Percentiles rank a stretch among this genome's conserved stretches.
Conservation (phyloP, 768 basidiomycete species). For the Crepidotus variabilis region DNA sequence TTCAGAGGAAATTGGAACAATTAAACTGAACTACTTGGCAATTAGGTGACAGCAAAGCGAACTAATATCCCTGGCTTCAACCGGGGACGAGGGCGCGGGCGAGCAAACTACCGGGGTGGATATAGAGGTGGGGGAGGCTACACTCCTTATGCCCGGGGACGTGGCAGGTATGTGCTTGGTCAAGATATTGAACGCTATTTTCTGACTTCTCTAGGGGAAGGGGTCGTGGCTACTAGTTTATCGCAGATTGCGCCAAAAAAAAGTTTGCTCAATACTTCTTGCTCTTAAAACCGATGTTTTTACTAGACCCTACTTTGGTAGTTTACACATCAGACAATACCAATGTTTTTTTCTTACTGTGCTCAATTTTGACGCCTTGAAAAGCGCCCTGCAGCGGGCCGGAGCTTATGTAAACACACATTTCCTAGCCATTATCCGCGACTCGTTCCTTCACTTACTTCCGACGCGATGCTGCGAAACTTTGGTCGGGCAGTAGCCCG, state of each 20-base stretch:
- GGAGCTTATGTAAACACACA: not conserved
- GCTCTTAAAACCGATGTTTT: not conserved
- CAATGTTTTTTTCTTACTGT: not conserved
- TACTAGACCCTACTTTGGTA: too few relatives aligned
- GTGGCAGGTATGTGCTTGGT: conserved; percentile 61
- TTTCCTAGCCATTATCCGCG: not conserved
- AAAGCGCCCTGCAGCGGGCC: not conserved
- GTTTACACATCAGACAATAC: not conserved
- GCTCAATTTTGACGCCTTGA: not conserved
- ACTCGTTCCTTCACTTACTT: conserved; percentile 1
- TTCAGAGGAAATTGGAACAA: not conserved
- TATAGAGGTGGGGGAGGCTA: conserved; percentile 47
- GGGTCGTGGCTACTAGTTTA: conserved; percentile 65
- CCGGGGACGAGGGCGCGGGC: conserved; percentile 78
- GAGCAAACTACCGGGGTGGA: conserved; percentile 56
- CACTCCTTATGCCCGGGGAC: conserved; percentile 58
- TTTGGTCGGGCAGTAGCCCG: conserved; percentile 34
- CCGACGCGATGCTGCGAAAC: conserved; percentile 31
- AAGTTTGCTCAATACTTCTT: not conserved
- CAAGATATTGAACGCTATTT: not conserved
- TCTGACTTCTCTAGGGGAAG: conserved; percentile 30
- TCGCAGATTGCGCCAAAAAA: not conserved
- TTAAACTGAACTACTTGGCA: not conserved
- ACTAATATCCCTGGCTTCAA: conserved; percentile 95
- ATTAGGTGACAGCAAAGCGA: conserved; percentile 88